Conservation (phyloP, 768 basidiomycete genomes). For the Suillus alpinus region DNA sequence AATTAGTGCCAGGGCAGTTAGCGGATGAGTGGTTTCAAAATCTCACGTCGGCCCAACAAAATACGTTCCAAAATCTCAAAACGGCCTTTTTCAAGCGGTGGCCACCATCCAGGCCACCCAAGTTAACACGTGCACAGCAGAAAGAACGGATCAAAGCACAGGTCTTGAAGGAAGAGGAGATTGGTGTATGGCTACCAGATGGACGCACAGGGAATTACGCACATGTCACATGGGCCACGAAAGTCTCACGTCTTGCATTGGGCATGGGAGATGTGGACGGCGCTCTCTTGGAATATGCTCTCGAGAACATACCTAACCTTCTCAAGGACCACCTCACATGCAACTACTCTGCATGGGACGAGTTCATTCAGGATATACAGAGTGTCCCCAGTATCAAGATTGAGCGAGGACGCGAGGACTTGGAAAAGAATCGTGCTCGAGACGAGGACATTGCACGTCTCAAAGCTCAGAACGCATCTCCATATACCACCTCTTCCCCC, state of each 20-base stretch:
- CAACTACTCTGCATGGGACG: neutral
- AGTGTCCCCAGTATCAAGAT: neutral
- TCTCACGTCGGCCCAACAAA: too few species aligned
- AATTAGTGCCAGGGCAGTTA: neutral
- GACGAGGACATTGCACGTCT: neutral
- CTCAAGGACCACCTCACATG: neutral
- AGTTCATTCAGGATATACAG: neutral
- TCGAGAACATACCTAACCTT: neutral
- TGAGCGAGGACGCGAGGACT: neutral
- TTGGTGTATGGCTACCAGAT: neutral
- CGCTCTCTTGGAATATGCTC: neutral
- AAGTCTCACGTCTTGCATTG: neutral
- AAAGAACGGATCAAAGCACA: neutral
- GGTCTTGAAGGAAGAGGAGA: neutral
- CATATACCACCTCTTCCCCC: constrained; percentile 43
- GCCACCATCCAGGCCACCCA: neutral
- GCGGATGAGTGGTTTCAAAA: neutral
- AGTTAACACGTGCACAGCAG: neutral
- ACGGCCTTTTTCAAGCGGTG: neutral
- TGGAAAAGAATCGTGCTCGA: neutral
- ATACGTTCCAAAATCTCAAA: neutral
- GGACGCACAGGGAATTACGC: neutral
- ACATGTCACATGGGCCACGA: neutral
- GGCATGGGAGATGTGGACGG: neutral
- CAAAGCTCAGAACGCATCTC: constrained; percentile 38